phyloP scores from a whole-genome alignment of 2,329 filamentous ascomycete species.

The Cadophora sp. region DNA sequence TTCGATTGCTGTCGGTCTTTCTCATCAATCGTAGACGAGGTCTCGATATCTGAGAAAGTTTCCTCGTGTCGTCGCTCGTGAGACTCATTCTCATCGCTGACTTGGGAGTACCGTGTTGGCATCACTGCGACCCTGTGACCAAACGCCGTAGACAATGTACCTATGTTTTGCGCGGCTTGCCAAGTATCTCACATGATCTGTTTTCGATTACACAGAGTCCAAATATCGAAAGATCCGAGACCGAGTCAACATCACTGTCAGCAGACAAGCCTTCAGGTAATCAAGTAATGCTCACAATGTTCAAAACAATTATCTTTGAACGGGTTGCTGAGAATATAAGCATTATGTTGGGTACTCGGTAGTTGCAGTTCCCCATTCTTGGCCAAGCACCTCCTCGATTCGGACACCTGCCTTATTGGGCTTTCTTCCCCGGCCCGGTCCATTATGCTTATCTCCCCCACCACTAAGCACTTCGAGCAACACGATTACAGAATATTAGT shows the following conservation, averaged over 20 bases:
- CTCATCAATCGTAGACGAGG: background rate
- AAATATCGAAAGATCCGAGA: no score
- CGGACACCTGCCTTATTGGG: constrained; percentile 1
- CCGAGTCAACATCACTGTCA: background rate
- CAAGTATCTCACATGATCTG: background rate
- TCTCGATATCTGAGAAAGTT: background rate
- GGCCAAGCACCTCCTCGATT: constrained; percentile 5
- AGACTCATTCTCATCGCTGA: background rate
- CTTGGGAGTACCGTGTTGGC: background rate
- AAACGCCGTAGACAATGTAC: background rate
- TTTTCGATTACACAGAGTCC: no score
- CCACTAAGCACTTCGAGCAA: background rate
- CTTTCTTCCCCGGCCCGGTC: background rate
- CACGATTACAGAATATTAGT: background rate
- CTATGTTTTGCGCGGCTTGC: no score
- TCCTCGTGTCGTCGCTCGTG: background rate
- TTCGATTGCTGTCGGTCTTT: background rate
- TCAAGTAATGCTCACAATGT: background rate
- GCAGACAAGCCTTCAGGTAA: background rate
- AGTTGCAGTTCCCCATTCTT: constrained; percentile 3
- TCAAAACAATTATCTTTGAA: background rate
- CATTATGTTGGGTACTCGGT: background rate
- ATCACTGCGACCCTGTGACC: background rate
- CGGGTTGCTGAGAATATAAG: background rate
- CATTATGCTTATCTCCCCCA: constrained; percentile 9